Evolutionary conservation across 1,284 basidiomycete species (phyloP).

Genomic region (Microstroma glucosiphilum): DNA sequence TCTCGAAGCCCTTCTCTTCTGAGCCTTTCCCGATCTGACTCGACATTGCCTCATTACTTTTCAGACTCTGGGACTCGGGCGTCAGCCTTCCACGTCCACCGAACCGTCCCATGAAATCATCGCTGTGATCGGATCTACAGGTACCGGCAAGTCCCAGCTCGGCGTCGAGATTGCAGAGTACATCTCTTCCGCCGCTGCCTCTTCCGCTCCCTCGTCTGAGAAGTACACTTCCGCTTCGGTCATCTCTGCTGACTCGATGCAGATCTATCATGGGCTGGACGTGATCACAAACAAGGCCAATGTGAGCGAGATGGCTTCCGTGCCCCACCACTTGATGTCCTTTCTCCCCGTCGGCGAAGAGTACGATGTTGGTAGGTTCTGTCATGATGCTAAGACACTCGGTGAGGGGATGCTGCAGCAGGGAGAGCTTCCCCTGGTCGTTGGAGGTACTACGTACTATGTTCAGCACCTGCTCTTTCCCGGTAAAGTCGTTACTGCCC

Average conservation of each 20-base stretch:
- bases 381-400: conserved; percentile 43
- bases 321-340: conserved; percentile 83
- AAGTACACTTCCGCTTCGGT: conserved; percentile 55
- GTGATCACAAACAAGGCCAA: conserved; percentile 93
- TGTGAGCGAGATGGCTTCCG: conserved; percentile 65
- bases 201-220: conserved; percentile 1
- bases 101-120: conserved; percentile 54
- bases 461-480: conserved; percentile 72
- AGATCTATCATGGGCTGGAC: conserved; percentile 88
- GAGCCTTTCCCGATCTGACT: too few species aligned
- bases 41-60: too few species aligned
- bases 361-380: conserved; percentile 59
- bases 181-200: conserved; percentile 12
- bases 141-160: conserved; percentile 91
- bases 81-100: too few species aligned
- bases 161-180: conserved; percentile 77
- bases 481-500: conserved; percentile 35
- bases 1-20: too few species aligned
- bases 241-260: conserved; percentile 96
- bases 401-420: conserved; percentile 58
- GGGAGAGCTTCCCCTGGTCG: conserved; percentile 70
- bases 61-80: too few species aligned
- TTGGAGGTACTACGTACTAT: conserved; percentile 95
- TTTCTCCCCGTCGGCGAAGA: conserved; percentile 75
- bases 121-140: conserved; percentile 86